Percentiles rank a stretch among this genome's conserved stretches.
Conservation (phyloP, 768 basidiomycete genomes). For the Cystobasidium onofrii region DNA sequence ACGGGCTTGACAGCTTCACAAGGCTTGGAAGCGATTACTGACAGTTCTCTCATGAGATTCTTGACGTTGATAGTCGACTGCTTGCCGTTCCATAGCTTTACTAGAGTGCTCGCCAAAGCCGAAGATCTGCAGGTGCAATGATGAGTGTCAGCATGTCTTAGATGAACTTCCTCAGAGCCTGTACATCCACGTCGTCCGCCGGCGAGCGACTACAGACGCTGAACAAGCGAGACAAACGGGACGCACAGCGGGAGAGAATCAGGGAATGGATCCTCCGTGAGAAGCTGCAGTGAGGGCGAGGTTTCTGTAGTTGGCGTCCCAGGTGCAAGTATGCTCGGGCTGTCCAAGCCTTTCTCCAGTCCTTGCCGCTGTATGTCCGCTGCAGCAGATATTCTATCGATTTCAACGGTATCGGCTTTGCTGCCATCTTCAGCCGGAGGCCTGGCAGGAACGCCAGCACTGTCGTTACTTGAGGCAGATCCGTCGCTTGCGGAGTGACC, state of each 20-base stretch:
- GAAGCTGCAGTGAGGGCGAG: constrained; percentile 15
- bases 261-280: constrained; percentile 24
- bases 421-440: too few species aligned
- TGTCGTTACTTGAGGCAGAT: too few species aligned
- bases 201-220: not conserved
- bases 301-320: constrained; percentile 26
- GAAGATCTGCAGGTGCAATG: constrained; percentile 3
- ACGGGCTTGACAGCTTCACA: too few species aligned
- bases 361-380: not conserved
- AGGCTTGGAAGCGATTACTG: not conserved
- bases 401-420: not conserved
- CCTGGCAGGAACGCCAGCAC: not conserved
- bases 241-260: constrained; percentile 19
- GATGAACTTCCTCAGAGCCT: too few species aligned
- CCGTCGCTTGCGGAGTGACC: not conserved
- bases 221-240: not conserved
- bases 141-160: not conserved
- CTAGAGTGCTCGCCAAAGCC: constrained; percentile 21
- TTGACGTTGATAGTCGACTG: constrained; percentile 32
- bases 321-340: not conserved
- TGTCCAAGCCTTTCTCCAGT: not conserved
- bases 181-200: not conserved
- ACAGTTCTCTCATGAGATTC: constrained; percentile 67
- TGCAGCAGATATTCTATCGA: not conserved
- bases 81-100: constrained; percentile 28